Base-by-base conservation (phyloP, 108 stramenopile genomes). In the Cyclotella sp. region DNA sequence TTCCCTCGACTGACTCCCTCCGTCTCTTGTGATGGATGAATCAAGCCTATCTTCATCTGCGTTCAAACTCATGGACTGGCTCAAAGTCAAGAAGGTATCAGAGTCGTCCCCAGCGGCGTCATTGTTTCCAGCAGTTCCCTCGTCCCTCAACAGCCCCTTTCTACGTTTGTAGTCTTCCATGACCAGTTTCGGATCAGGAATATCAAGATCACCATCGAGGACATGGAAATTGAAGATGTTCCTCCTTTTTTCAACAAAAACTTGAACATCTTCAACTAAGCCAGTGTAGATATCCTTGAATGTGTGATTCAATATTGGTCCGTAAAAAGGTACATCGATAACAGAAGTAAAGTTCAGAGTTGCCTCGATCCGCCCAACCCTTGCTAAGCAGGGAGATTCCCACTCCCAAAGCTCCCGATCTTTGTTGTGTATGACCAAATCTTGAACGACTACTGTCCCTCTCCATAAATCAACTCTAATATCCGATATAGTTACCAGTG, bases 201-300 rank as follows among this genome's bases (percentile, higher is more conserved):
- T 76, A 62, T 83, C 77, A 18, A 83, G 39, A 51, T 64, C 73
- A 24, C 63, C 47, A 75, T 83, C 82, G 30, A 83, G 24, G 53
- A 83, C 63, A 63, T 83, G 82, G 43, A 83, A 83, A 45, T 83
- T 83, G 43, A 79, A 79, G 22, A 83, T 43, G 57, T 83, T 83
- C 26, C 54, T 68, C 44, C 82, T 47, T 39, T 83, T 83, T 51
- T 83, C 82, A 16, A 83, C 72, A 55, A 83, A 83, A 1, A 83
- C 77, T 58, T 83, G 82, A 0, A 83, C 78, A 57, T 83, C 82
- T 41, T 77, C 76, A 46, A 79, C 78, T 49, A 83, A 54, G 14
- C 73, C 67, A 0, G 77, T 79, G 57, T 79, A 79, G 14, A 83
- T 28, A 49, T 83, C 82, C 46, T 78, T 67, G 57, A 83, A 79